phyloP scores from a whole-genome alignment of 1,139 yeast genomes.

The Meyerozyma carpophila region DNA sequence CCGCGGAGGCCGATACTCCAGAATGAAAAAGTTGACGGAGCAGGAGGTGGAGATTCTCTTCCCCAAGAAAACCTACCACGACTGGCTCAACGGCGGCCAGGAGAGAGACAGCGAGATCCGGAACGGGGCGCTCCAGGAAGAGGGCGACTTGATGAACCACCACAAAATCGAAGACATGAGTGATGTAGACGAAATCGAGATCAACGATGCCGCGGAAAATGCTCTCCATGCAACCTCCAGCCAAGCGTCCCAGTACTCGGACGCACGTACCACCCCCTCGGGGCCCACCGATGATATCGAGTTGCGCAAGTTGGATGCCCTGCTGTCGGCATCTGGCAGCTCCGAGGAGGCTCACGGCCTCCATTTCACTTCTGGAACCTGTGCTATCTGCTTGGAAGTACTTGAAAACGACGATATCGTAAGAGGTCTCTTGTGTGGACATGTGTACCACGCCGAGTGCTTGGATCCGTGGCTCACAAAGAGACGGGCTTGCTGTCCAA shows the following conservation, averaged over 20 bases:
- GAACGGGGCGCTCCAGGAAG: slow-evolving; percentile 33
- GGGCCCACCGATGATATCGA: slow-evolving; percentile 4
- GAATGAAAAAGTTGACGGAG: slow-evolving; percentile 51
- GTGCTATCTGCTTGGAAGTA: slow-evolving; percentile 74
- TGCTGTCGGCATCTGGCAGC: neutral
- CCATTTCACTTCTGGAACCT: slow-evolving; percentile 65
- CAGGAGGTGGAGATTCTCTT: slow-evolving; percentile 62
- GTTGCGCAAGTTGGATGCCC: slow-evolving; percentile 1
- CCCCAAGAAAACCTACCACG: slow-evolving; percentile 57
- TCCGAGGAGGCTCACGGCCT: slow-evolving; percentile 19
- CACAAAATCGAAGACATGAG: slow-evolving; percentile 1
- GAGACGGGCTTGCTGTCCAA: slow-evolving; percentile 78
- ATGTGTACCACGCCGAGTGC: slow-evolving; percentile 76
- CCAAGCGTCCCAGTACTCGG: neutral
- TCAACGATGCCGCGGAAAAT: slow-evolving; percentile 12
- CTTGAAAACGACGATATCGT: slow-evolving; percentile 61
- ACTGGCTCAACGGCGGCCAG: slow-evolving; percentile 58
- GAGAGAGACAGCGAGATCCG: slow-evolving; percentile 31
- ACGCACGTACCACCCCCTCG: neutral
- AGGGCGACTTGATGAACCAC: slow-evolving; percentile 13
- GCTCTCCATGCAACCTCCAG: neutral
- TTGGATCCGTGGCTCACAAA: slow-evolving; percentile 79
- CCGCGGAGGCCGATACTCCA: slow-evolving; percentile 33
- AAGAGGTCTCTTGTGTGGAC: slow-evolving; percentile 76
- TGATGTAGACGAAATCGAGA: slow-evolving; percentile 10